These are phyloP conservation scores for Hanseniaspora mollemarum DNA, from an alignment of 805 yeast genomes.

Conservation along the genomic window DNA sequence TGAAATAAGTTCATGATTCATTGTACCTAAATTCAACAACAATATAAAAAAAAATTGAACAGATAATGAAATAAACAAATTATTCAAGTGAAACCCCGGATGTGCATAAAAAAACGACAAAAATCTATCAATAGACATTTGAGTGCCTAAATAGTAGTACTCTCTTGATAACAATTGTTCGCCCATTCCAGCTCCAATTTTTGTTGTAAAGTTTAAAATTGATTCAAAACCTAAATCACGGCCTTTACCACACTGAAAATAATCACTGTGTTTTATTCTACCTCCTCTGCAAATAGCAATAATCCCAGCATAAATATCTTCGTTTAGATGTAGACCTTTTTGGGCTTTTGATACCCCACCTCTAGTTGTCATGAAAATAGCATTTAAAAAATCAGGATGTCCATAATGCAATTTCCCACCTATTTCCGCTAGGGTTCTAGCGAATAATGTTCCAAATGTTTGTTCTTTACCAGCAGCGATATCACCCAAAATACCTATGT, in stretches of 20 bases:
- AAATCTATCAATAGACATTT: conserved; percentile 77
- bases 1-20: conserved; percentile 56
- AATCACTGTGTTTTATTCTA: conserved; percentile 87
- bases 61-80: conserved; percentile 74
- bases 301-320: conserved; percentile 95
- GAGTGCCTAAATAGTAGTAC: conserved; percentile 81
- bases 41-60: conserved; percentile 79
- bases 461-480: conserved; percentile 97
- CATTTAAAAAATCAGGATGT: conserved; percentile 90
- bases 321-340: conserved; percentile 82
- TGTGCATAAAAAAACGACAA: conserved; percentile 92
- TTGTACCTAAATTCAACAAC: conserved; percentile 65
- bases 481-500: conserved; percentile 85
- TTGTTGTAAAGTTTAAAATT: conserved; percentile 82
- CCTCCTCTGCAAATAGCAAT: conserved; percentile 83
- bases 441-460: conserved; percentile 91
- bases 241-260: conserved; percentile 94
- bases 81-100: conserved; percentile 90
- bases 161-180: conserved; percentile 89
- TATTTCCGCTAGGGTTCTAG: conserved; percentile 82
- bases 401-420: conserved; percentile 95
- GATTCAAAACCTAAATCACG: conserved; percentile 90
- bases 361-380: conserved; percentile 82
- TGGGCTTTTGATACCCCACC: conserved; percentile 95
- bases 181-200: conserved; percentile 98